These are phyloP conservation scores for Cetraspora pellucida DNA, from an alignment of 192 early-diverging fungal species.

Conservation along the genomic window DNA sequence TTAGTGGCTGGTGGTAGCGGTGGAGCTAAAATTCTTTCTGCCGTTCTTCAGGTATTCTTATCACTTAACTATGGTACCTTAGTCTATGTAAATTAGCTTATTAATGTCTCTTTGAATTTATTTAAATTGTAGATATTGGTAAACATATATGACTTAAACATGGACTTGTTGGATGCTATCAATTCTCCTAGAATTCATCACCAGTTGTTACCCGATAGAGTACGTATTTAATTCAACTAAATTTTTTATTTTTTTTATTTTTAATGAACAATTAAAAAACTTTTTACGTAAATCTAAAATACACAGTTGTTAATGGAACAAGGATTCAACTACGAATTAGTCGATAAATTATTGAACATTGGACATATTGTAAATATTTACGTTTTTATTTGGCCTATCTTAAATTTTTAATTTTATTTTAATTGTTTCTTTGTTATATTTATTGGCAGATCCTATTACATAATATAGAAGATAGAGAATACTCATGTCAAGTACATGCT, in stretches of 20 bases:
- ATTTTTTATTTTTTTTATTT: background rate
- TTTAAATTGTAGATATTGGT: constrained; percentile 60
- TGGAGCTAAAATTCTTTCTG: constrained; percentile 81
- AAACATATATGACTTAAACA: constrained; percentile 72
- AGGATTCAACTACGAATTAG: no score
- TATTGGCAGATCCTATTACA: no score
- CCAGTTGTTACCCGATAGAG: constrained; percentile 81
- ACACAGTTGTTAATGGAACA: no score
- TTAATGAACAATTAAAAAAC: background rate
- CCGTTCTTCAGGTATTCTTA: constrained; percentile 48
- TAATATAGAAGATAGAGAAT: no score
- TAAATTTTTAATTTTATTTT: no score
- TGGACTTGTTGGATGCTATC: constrained; percentile 70
- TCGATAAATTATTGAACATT: no score
- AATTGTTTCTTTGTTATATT: no score
- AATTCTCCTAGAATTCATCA: constrained; percentile 81
- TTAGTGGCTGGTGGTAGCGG: constrained; percentile 85
- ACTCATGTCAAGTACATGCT: background rate
- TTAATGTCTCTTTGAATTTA: background rate
- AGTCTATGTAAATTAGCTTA: background rate
- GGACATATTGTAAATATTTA: no score
- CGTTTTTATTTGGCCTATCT: no score
- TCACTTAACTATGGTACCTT: background rate
- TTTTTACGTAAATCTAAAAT: no score
- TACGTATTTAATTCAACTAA: constrained; percentile 9